phyloP scores from a whole-genome alignment of 257 asterid genomes.

The Solanum megistacrolobum region DNA sequence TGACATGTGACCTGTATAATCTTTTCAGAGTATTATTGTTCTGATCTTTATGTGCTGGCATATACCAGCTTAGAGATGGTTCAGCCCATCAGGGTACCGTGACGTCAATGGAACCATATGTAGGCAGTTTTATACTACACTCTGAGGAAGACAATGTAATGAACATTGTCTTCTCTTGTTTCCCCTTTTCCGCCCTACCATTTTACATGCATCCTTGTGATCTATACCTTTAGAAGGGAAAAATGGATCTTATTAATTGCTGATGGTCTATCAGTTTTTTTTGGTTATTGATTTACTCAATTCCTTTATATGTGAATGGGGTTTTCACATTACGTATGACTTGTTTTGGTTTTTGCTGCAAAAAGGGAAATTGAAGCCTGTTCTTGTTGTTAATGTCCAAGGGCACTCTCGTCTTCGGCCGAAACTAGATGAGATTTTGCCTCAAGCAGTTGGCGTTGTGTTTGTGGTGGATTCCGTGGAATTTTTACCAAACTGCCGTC shows the following conservation, averaged over 20 bases:
- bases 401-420: too few relatives aligned
- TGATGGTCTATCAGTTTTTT: neutral
- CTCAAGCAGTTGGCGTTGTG: too few relatives aligned
- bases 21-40: neutral
- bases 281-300: neutral
- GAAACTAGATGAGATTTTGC: too few relatives aligned
- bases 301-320: too few relatives aligned
- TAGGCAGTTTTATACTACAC: conserved; percentile 52
- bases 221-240: neutral
- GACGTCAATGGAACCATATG: conserved; percentile 86
- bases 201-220: neutral
- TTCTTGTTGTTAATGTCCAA: too few relatives aligned
- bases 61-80: conserved; percentile 74
- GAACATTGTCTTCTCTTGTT: neutral
- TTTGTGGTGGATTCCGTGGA: too few relatives aligned
- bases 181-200: neutral
- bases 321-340: too few relatives aligned
- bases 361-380: too few relatives aligned
- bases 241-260: neutral
- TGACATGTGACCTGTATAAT: neutral
- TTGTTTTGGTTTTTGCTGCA: too few relatives aligned
- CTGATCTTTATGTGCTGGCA: neutral
- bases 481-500: too few relatives aligned
- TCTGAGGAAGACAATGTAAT: conserved; percentile 62
- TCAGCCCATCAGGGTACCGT: conserved; percentile 81